phyloP scores from a whole-genome alignment of 352 stramenopile species.

The Aphanomyces cochlioides region DNA sequence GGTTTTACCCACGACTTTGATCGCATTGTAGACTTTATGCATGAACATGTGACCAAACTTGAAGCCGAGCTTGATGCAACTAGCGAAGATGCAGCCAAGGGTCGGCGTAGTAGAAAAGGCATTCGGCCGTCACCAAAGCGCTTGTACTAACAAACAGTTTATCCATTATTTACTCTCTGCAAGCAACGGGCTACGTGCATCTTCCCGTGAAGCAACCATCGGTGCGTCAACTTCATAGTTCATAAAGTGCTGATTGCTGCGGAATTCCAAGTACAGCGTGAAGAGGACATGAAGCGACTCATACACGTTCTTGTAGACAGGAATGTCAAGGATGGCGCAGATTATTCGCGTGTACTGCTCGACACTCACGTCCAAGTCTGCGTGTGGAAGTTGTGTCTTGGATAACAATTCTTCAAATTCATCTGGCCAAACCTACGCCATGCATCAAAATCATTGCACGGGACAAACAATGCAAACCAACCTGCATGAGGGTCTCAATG shows the following conservation, averaged over 20 bases:
- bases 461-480: constrained; percentile 56
- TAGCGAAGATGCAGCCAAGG: not conserved
- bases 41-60: constrained; percentile 1
- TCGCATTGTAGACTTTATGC: constrained; percentile 16
- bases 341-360: constrained; percentile 92
- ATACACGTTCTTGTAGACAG: constrained; percentile 92
- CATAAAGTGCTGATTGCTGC: constrained; percentile 92
- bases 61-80: constrained; percentile 13
- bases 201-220: not conserved
- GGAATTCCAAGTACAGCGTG: constrained; percentile 90
- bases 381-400: constrained; percentile 65
- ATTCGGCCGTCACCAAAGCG: constrained; percentile 2
- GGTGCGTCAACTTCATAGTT: constrained; percentile 56
- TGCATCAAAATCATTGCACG: constrained; percentile 30
- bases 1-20: constrained; percentile 28
- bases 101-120: not conserved
- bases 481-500: constrained; percentile 93
- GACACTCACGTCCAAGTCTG: constrained; percentile 88
- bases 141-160: too few species aligned
- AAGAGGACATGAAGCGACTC: constrained; percentile 95
- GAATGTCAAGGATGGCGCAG: constrained; percentile 93
- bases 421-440: constrained; percentile 57
- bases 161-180: constrained; percentile 5
- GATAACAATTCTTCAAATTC: constrained; percentile 77
- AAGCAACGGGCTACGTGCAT: not conserved